Evolutionary conservation across 2,329 filamentous ascomycete genomes (phyloP).

Genomic region (Talaromyces sp.): DNA sequence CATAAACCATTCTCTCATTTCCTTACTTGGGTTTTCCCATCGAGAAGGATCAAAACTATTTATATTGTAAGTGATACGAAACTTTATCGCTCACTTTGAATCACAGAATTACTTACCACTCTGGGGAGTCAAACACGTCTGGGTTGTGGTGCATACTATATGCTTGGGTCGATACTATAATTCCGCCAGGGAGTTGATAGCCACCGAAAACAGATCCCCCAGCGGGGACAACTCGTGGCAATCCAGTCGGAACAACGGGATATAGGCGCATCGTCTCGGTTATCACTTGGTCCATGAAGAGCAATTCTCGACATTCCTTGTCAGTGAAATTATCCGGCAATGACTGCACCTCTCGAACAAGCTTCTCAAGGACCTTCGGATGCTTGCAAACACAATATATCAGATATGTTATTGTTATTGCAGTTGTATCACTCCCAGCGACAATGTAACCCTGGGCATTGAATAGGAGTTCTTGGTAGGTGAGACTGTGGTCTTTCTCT

Average conservation of each 20-base stretch:
- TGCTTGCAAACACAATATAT: conserved; percentile 30
- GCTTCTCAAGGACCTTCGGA: conserved; percentile 35
- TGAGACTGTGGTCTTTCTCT: conserved; percentile 14
- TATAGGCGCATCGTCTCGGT: conserved; percentile 55
- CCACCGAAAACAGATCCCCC: conserved; percentile 37
- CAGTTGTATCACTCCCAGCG: conserved; percentile 50
- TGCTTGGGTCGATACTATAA: conserved; percentile 47
- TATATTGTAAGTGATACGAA: neutral
- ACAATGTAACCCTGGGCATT: conserved; percentile 44
- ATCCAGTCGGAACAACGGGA: conserved; percentile 51
- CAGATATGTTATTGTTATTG: conserved; percentile 46
- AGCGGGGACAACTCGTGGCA: conserved; percentile 48
- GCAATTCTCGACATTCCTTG: conserved; percentile 47
- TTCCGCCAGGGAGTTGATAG: conserved; percentile 44
- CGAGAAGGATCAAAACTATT: conserved; percentile 44
- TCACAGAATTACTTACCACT: neutral
- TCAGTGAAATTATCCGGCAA: conserved; percentile 26
- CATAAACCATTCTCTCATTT: conserved; percentile 54
- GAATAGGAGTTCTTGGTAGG: conserved; percentile 29
- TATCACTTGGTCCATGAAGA: conserved; percentile 52
- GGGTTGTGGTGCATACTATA: conserved; percentile 51
- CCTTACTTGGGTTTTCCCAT: conserved; percentile 37
- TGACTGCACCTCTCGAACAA: conserved; percentile 43
- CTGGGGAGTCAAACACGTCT: conserved; percentile 17
- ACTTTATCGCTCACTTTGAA: conserved; percentile 14